These are phyloP conservation scores for Physcia stellaris DNA, from an alignment of 495 filamentous ascomycete genomes.

Conservation along the genomic window DNA sequence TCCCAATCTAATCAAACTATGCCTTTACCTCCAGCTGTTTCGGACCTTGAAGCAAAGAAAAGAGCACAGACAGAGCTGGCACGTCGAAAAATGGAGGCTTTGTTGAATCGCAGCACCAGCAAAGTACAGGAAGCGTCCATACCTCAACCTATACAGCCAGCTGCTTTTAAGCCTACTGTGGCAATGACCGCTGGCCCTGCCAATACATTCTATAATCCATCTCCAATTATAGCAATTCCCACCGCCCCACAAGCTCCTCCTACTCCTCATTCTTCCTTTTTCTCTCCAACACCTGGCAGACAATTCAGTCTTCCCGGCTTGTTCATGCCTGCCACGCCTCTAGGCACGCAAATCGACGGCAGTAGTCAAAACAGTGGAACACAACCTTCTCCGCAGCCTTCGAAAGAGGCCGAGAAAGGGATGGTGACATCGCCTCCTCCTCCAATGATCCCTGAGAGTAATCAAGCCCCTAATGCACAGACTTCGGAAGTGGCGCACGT, in stretches of 20 bases:
- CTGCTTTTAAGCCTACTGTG: background rate
- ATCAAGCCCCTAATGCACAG: slow-evolving; percentile 5
- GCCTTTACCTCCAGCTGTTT: background rate
- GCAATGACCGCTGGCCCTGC: slow-evolving; percentile 12
- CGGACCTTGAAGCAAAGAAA: slow-evolving; percentile 34
- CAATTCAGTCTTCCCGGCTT: slow-evolving; percentile 37
- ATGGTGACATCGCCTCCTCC: background rate
- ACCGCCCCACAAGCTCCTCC: background rate
- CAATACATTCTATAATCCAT: slow-evolving; percentile 6
- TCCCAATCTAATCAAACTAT: too few species aligned
- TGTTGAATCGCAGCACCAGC: slow-evolving; percentile 30
- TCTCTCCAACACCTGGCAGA: slow-evolving; percentile 11
- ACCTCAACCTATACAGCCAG: background rate
- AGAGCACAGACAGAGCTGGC: slow-evolving; percentile 43
- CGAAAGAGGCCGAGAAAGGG: background rate
- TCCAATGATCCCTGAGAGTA: background rate
- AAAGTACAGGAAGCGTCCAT: slow-evolving; percentile 17
- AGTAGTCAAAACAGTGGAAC: background rate
- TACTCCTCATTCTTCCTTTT: slow-evolving; percentile 14
- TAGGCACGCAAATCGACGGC: background rate
- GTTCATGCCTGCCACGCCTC: slow-evolving; percentile 28
- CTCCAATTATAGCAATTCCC: background rate
- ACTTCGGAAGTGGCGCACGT: background rate
- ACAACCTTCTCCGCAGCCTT: background rate
- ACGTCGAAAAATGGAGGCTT: slow-evolving; percentile 35